A percentile compares a stretch with the other conserved stretches of the same genome.
Evolutionary conservation across 2,329 filamentous ascomycete species (phyloP).

Genomic region (Cadophora sp.): DNA sequence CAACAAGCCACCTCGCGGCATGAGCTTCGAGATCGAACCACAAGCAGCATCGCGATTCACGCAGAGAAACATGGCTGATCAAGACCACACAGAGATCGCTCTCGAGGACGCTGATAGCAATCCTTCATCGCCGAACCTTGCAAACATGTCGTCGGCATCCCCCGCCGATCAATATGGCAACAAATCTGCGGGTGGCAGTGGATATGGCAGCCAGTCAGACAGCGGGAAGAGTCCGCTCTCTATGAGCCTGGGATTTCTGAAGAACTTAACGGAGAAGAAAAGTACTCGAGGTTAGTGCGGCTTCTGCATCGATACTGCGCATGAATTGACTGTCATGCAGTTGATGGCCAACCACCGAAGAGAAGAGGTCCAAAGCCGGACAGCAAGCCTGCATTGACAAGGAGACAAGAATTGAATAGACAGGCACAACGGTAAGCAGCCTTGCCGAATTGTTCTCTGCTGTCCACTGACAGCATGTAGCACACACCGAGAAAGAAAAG

Average conservation of each 20-base stretch:
- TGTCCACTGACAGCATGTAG: slow-evolving; percentile 53
- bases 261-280: slow-evolving; percentile 74
- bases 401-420: slow-evolving; percentile 91
- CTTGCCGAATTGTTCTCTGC: no score
- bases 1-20: slow-evolving; percentile 13
- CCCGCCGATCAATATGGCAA: slow-evolving; percentile 41
- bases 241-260: slow-evolving; percentile 68
- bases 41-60: slow-evolving; percentile 13
- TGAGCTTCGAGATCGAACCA: slow-evolving; percentile 8
- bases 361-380: slow-evolving; percentile 94
- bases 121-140: slow-evolving; percentile 21
- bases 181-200: slow-evolving; percentile 38
- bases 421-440: slow-evolving; percentile 85
- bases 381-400: slow-evolving; percentile 90
- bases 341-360: slow-evolving; percentile 87
- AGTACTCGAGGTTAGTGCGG: slow-evolving; percentile 70
- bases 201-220: slow-evolving; percentile 44
- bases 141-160: slow-evolving; percentile 39
- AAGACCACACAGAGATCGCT: slow-evolving; percentile 23
- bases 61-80: slow-evolving; percentile 32
- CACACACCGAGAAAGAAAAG: slow-evolving; percentile 95
- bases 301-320: neutral
- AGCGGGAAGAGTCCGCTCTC: slow-evolving; percentile 43
- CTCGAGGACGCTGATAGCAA: slow-evolving; percentile 18
- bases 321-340: slow-evolving; percentile 25